Percentiles rank a stretch among this genome's conserved stretches.
Conservation (phyloP, 306 rosid genomes). For the Cucumis cinereus region DNA sequence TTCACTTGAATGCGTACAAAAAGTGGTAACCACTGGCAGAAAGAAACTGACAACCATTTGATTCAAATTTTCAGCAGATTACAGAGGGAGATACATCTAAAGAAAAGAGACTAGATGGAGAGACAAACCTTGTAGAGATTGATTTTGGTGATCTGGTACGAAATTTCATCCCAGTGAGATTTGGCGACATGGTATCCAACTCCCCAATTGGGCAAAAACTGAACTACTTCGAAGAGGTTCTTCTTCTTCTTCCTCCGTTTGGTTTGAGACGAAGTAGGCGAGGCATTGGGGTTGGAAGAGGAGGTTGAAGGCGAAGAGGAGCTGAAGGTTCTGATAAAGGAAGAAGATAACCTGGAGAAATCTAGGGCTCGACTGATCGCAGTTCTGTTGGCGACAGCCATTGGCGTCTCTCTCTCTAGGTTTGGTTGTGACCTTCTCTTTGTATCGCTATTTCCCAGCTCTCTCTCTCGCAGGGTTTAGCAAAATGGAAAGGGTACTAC, state of each 20-base stretch:
- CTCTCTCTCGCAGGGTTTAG: not conserved
- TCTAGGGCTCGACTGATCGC: conserved; percentile 20
- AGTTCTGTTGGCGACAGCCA: conserved; percentile 28
- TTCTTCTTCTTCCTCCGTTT: conserved; percentile 72
- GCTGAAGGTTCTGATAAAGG: conserved; percentile 40
- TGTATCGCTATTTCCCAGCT: not conserved
- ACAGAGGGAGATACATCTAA: not conserved
- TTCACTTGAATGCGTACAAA: not conserved
- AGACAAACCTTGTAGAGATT: conserved; percentile 82
- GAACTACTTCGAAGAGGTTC: conserved; percentile 85
- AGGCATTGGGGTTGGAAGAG: conserved; percentile 22
- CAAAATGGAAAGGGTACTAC: too few species aligned
- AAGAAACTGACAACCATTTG: not conserved
- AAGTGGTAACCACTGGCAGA: not conserved
- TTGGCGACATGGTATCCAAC: conserved; percentile 85
- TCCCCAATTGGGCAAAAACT: conserved; percentile 88
- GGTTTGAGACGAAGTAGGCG: conserved; percentile 26
- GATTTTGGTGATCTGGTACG: conserved; percentile 78
- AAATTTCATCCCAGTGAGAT: conserved; percentile 70
- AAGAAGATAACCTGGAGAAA: conserved; percentile 28
- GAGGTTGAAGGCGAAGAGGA: conserved; percentile 18
- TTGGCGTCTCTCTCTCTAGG: conserved; percentile 34
- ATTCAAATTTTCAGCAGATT: not conserved
- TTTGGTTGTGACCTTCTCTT: not conserved
- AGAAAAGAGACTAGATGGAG: conserved; percentile 3